Base-by-base conservation (phyloP, 2,329 filamentous ascomycete species). In the Neofusicoccum sp. region DNA sequence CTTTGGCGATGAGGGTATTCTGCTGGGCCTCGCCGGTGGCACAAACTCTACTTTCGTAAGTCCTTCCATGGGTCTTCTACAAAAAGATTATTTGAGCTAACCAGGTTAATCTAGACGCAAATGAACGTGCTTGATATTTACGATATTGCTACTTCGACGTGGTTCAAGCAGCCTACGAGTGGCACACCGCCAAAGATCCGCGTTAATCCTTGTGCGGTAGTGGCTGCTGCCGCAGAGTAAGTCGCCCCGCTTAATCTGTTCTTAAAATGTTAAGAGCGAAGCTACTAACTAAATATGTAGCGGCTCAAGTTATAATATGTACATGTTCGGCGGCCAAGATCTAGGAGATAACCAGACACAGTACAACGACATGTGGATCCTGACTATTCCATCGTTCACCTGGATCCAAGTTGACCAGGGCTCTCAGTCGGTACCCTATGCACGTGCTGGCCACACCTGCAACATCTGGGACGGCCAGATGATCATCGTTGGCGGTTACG, bases 61-160 rank as follows among this genome's bases (percentile, higher is more conserved):
- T 44, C 22, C 22, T 22, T 22, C 2, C 68, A 71, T 63, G 71
- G 45, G 12, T 9, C 6, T 5, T 29, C 49, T 16, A 12, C 39
- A n/a, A 14, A 3, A 2, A 22, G 2, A 7, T 3, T 34, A n/a
- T 28, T 4, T 1, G 9, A 3, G 41, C 41, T 58, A 45, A 68
- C 67, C 41, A n/a, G 36, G 8, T 47, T 22, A 14, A 16, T n/a
- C 8, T 54, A 84, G 81, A 85, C 83, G 0, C 80, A 83, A 14
- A 93, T 94, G 79, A 92, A 87, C 54, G 83, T 85, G 14, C 88
- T 93, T 43, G 89, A 93, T 67, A 85, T 94, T n/a, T 95, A 92
- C 73, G 91, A 95, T 70, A 85, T 94, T 63, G 89, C 85, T 3
- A 83, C 77, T 34, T 81, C 84, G 2, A 84, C 80, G 6, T 95